A percentile compares a stretch with the other conserved stretches of the same genome.
Evolutionary conservation across 768 basidiomycete species (phyloP).

Genomic region (Leccinum fibrillosum): DNA sequence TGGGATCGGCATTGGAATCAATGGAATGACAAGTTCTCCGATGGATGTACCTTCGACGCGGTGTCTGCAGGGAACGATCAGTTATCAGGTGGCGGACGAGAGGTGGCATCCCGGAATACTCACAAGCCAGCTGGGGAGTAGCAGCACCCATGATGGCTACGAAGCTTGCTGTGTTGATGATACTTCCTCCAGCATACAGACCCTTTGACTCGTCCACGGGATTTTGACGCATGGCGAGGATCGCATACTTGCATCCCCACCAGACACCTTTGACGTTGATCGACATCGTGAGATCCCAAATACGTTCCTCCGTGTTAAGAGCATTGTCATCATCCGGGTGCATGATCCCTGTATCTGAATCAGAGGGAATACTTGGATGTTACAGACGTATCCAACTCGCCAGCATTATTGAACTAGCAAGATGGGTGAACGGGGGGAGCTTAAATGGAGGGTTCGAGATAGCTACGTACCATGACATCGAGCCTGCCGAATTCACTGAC

Average conservation of each 20-base stretch:
- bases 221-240: constrained; percentile 94
- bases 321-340: constrained; percentile 94
- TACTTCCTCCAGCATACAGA: constrained; percentile 79
- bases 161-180: constrained; percentile 98
- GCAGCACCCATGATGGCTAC: constrained; percentile 95
- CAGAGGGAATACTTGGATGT: not conserved
- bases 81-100: not conserved
- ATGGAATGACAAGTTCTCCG: not conserved
- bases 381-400: constrained; percentile 33
- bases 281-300: constrained; percentile 93
- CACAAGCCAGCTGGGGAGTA: constrained; percentile 97
- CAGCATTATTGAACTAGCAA: constrained; percentile 88
- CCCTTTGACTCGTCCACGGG: constrained; percentile 78
- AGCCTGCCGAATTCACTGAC: constrained; percentile 88
- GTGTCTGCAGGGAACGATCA: constrained; percentile 58
- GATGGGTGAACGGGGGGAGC: constrained; percentile 1
- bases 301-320: constrained; percentile 91
- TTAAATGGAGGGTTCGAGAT: not conserved
- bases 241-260: constrained; percentile 99
- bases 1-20: constrained; percentile 28
- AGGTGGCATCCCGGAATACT: not conserved
- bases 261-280: constrained; percentile 99
- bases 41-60: constrained; percentile 71
- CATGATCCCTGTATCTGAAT: constrained; percentile 77
- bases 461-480: constrained; percentile 79